A percentile compares a stretch with the other conserved stretches of the same genome.
These are phyloP conservation scores for Acacia pycnantha DNA, from an alignment of 331 rosid genomes.

Conservation along the genomic window DNA sequence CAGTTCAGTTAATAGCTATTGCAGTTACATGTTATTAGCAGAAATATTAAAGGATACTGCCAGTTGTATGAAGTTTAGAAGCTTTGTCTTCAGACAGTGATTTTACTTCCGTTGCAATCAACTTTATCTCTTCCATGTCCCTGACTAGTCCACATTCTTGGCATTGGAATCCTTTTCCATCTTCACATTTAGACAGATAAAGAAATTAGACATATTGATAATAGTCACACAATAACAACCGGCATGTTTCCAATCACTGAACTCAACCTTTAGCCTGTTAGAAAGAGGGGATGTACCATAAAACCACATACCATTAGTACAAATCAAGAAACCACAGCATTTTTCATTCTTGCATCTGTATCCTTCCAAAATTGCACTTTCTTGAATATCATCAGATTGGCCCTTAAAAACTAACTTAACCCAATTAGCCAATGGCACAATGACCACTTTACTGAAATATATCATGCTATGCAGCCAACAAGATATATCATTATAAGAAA, in stretches of 20 bases:
- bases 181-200: conserved; percentile 43
- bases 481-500: conserved; percentile 9
- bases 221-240: conserved; percentile 21
- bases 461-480: conserved; percentile 14
- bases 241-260: conserved; percentile 11
- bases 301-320: conserved; percentile 56
- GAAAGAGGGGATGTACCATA: conserved; percentile 13
- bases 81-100: conserved; percentile 61
- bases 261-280: conserved; percentile 16
- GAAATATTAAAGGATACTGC: conserved; percentile 66
- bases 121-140: conserved; percentile 67
- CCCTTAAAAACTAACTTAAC: conserved; percentile 61
- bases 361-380: conserved; percentile 86
- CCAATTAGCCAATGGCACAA: conserved; percentile 31
- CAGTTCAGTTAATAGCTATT: conserved; percentile 11
- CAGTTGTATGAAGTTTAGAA: conserved; percentile 32
- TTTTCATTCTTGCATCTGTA: conserved; percentile 67
- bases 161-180: conserved; percentile 68
- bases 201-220: conserved; percentile 5
- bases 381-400: conserved; percentile 61
- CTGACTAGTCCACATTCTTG: conserved; percentile 70
- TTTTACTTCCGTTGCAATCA: conserved; percentile 58
- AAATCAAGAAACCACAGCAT: conserved; percentile 83
- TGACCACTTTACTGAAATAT: conserved; percentile 23
- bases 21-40: conserved; percentile 19